A percentile compares a stretch with the other conserved stretches of the same genome.
These are phyloP conservation scores for Cicer pinnatifidum DNA, from an alignment of 306 rosid genomes.

Conservation along the genomic window DNA sequence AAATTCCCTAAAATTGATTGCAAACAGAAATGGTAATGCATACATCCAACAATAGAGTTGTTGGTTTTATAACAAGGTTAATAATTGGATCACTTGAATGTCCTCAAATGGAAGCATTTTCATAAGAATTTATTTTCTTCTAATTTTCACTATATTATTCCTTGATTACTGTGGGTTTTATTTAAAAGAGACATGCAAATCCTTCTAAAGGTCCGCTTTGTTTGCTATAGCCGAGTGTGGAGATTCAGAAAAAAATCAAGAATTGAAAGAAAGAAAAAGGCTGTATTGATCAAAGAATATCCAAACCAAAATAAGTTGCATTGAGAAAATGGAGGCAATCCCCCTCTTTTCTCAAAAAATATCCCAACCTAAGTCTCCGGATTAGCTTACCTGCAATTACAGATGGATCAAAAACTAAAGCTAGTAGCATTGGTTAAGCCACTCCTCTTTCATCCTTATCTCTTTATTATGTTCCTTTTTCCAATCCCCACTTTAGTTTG, in stretches of 20 bases:
- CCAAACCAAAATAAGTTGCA: no score
- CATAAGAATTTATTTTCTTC: neutral
- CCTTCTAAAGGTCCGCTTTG: neutral
- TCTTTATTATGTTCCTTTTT: no score
- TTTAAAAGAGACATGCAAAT: neutral
- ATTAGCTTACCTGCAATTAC: no score
- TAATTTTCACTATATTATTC: neutral
- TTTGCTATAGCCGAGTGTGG: neutral
- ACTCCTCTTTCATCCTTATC: no score
- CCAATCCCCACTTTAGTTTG: no score
- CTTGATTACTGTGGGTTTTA: neutral
- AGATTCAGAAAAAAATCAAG: neutral
- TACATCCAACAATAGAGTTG: conserved; percentile 3
- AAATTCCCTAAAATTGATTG: conserved; percentile 13
- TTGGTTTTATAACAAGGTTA: neutral
- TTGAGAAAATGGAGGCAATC: no score
- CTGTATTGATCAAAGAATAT: neutral
- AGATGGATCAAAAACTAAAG: no score
- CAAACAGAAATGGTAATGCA: conserved; percentile 24
- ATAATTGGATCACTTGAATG: conserved; percentile 1
- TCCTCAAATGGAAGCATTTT: neutral
- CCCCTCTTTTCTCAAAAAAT: no score
- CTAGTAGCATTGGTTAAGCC: no score
- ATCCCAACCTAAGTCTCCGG: no score
- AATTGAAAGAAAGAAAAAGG: neutral